Evolutionary conservation across 805 yeast genomes (phyloP), one percentile per base, ranked within the genome.

Genomic region (Starmerella stellata): DNA sequence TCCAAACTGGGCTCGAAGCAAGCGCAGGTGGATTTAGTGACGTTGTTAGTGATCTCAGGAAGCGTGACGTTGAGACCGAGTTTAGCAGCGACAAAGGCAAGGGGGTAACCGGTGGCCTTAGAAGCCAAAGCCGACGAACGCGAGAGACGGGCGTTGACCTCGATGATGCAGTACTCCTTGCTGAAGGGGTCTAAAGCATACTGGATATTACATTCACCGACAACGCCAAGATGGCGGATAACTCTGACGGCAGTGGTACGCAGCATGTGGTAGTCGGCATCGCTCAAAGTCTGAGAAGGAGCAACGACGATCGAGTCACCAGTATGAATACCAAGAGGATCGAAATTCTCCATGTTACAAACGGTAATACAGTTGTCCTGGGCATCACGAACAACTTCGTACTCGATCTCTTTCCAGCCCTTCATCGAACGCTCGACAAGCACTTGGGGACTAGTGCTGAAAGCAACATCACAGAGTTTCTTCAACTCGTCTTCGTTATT

Each of bases 301-400:
- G 98, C 98, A 55, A 87, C 94, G 41, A 87, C 98, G 55, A 87
- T 90, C 39, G 96, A 90, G 61, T 87, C 98, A 70, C 98, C 98
- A 43, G 98, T 87, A 59, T 87, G 98, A 54, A 87, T 85, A 59
- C 98, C 98, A 52, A 87, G 70, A 35, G 98, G 98, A 63, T 87
- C 98, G 51, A 87, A 87, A 64, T 87, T 87, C 65, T 87, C 98
- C 98, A 87, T 87, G 66, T 87, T 87, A 72, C 98, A 87, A 46
- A 87, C 98, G 36, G 98, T 87, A 53, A 87, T 82, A 75, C 98
- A 87, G 72, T 87, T 87, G 61, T 82, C 95, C 52, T 74, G 78
- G 37, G 92, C 85, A 64, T 87, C 98, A 62, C 98, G 82, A 39
- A 87, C 98, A 60, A 87, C 98, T 64, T 87, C 98, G 61, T 87